Evolutionary conservation across 768 basidiomycete genomes (phyloP), one percentile per base, ranked within the genome.

Genomic region (Rhodotorula diobovata): DNA sequence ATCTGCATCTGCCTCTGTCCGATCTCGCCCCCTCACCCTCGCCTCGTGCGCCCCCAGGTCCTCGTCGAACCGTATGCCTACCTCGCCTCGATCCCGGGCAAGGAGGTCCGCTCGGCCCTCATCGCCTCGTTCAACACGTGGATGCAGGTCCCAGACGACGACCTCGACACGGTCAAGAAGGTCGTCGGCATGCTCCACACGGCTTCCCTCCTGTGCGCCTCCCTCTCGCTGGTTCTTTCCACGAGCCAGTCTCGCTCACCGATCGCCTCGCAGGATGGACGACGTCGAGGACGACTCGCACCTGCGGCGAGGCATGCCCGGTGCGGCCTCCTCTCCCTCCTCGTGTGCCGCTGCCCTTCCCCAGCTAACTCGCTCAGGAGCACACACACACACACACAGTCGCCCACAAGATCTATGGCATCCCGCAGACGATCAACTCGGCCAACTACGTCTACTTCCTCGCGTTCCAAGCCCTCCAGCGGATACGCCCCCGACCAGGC

Each of bases 381-480:
- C 23, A 46, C 43, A 11, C 43, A 37, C 37, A 48, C 46, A 25
- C 23, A 21, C 48, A 50, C 28, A 48, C 72, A 88, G 94, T 94
- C 34, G 87, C 91, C 0, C 94, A 99, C 82, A 91, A 91, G 82
- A 95, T 99, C 75, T 99, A 95, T 76, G 95, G 95, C 3, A 82
- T 96, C 6, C 92, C 95, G 0, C 95, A 97, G 79, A 96, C 95
- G 0, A 93, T 99, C 82, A 99, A 99, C 79, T 88, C 89, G 0
- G 95, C 95, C 1, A 97, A 96, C 78, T 98, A 97, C 74, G 92
- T 93, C 39, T 97, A 95, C 79, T 99, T 98, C 78, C 85, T 92
- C 54, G 95, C 94, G 0, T 93, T 89, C 79, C 85, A 92, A 75
- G 90, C 95, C 74, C 84, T 97, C 2, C 67, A 67, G 34, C 62